Conservation (phyloP, 2,329 filamentous ascomycete genomes). For the Coniochaeta pulveracea region DNA sequence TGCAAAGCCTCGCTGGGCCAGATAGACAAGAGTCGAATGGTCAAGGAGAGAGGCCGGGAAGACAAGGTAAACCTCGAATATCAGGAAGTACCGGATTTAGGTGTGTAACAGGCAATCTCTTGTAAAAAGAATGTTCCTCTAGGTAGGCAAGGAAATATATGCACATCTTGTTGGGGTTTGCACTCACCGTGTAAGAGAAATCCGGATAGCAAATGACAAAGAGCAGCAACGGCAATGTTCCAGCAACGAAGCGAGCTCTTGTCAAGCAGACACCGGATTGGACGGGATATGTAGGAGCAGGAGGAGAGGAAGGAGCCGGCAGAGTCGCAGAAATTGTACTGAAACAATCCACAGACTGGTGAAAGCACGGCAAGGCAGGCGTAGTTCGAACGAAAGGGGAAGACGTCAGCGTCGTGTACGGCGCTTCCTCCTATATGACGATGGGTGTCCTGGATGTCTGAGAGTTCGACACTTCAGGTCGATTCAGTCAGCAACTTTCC, state of each 20-base stretch:
- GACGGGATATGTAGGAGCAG: neutral
- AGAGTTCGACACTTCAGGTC: neutral
- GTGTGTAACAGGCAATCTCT: neutral
- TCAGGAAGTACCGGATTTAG: neutral
- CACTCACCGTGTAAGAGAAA: slow-evolving; percentile 7
- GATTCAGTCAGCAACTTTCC: slow-evolving; percentile 2
- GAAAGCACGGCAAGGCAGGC: slow-evolving; percentile 1
- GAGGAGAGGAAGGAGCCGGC: slow-evolving; percentile 1
- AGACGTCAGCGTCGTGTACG: slow-evolving; percentile 1
- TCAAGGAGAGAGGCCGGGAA: neutral
- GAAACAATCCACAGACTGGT: slow-evolving; percentile 2
- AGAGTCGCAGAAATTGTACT: slow-evolving; percentile 1
- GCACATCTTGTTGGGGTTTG: neutral
- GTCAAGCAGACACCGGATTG: slow-evolving; percentile 1
- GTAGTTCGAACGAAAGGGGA: neutral
- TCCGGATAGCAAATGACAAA: slow-evolving; percentile 7
- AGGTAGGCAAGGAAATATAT: neutral
- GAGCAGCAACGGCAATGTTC: slow-evolving; percentile 26
- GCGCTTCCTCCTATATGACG: neutral
- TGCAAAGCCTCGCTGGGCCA: neutral
- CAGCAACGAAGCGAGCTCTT: slow-evolving; percentile 22
- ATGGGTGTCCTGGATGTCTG: slow-evolving; percentile 1
- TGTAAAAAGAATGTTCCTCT: neutral
- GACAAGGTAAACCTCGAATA: neutral
- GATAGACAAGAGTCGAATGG: neutral